Conservation (phyloP, 768 basidiomycete genomes). For the Nevesoporus exiguus region DNA sequence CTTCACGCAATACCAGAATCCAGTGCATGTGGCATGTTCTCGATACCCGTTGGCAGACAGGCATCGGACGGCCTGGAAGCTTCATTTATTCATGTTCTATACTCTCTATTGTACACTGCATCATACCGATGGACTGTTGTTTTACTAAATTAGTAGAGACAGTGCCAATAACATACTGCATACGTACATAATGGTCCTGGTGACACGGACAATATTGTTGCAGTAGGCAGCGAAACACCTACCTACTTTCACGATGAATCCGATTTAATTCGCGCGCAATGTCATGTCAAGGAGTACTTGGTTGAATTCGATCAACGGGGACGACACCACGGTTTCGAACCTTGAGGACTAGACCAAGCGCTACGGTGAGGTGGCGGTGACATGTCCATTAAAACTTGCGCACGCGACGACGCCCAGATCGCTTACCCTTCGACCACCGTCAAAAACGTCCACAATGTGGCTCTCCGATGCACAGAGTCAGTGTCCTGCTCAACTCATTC, state of each 20-base stretch:
- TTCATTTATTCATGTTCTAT: slow-evolving; percentile 29
- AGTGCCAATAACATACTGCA: slow-evolving; percentile 2
- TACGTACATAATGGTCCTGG: neutral
- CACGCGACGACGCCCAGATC: slow-evolving; percentile 1
- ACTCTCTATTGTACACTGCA: slow-evolving; percentile 25
- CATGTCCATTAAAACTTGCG: slow-evolving; percentile 15
- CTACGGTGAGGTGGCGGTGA: slow-evolving; percentile 20
- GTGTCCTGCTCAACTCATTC: slow-evolving; percentile 2
- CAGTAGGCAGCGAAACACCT: neutral
- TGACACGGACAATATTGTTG: slow-evolving; percentile 5
- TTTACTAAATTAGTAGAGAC: slow-evolving; percentile 6
- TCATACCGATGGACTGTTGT: slow-evolving; percentile 14
- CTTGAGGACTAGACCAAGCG: too few relatives aligned
- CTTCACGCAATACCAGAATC: neutral
- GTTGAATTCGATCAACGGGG: too few relatives aligned
- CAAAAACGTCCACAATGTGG: slow-evolving; percentile 38
- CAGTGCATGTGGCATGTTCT: slow-evolving; percentile 2
- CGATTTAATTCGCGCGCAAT: neutral
- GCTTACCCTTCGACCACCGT: slow-evolving; percentile 4
- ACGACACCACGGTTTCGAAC: too few relatives aligned
- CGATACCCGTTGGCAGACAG: slow-evolving; percentile 20
- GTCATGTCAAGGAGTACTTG: too few relatives aligned
- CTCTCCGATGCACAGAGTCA: slow-evolving; percentile 51
- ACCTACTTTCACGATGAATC: neutral
- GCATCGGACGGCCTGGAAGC: slow-evolving; percentile 6